Evolutionary conservation across 106 monocot species (phyloP), one percentile per base, ranked within the genome.

Genomic region (Platanthera guangdongensis): DNA sequence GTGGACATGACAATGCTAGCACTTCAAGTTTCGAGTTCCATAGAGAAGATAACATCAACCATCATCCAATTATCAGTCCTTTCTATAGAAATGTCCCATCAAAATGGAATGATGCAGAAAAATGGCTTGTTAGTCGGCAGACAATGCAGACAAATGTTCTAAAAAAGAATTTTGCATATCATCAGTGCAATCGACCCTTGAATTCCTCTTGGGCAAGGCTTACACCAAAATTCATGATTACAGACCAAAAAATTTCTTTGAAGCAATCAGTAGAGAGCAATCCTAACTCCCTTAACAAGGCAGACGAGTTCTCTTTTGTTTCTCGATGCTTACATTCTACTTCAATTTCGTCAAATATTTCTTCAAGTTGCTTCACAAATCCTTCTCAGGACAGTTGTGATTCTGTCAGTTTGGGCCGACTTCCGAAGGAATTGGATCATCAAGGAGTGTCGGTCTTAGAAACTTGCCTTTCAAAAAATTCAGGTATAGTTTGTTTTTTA

Each of bases 41-140:
- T 19, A 73, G 51, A 64, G 95, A 82, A 28, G 88, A 90, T 25
- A 83, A 85, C 46, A 19, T 72, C 9, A 15, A 50, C 4, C 76
- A 76, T 48, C 59, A 79, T n/a, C 74, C 76, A n/a, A 50, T 39
- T 19, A 46, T 46, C 51, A 78, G 78, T 11, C 75, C 82, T 15
- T 88, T 95, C 65, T 78, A 53, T 4, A 83, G 87, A 77, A 83
- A 87, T 22, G 18, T 91, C 19, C 93, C 93, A 16, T 96, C 95
- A 0, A 96, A 96, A 76, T 96, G 95, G 95, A 93, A 93, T 71
- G 95, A 93, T 79, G 95, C 90, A 3, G 93, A 96, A 79, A 91
- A 93, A 78, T 93, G 93, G 95, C 81, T 96, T 13, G 51, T 83
- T 0, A 81, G 77, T 46, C 72, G 88, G 16, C 89, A 86, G 68